phyloP scores from a whole-genome alignment of 2,329 filamentous ascomycete genomes.

The Cordyceps cateniannulata region DNA sequence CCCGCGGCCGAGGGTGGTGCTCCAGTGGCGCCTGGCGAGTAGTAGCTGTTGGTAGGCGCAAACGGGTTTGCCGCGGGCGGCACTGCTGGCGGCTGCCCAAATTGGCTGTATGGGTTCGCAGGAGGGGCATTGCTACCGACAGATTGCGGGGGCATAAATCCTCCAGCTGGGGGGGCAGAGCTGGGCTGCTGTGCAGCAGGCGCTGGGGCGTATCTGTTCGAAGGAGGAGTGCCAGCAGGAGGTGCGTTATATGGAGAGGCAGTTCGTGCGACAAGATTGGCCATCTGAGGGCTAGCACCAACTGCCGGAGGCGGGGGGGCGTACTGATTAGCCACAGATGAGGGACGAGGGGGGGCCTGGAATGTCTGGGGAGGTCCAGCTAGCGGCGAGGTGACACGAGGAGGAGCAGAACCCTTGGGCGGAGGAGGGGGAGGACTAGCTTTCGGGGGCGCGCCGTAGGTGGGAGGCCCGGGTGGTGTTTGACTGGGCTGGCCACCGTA shows the following conservation, averaged over 20 bases:
- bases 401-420: conserved; percentile 68
- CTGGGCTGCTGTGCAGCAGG: conserved; percentile 49
- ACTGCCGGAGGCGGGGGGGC: conserved; percentile 50
- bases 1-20: conserved; percentile 31
- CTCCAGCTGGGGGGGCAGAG: conserved; percentile 35
- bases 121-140: conserved; percentile 39
- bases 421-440: conserved; percentile 73
- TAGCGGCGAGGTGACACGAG: conserved; percentile 67
- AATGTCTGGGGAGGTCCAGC: conserved; percentile 47
- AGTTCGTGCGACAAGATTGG: conserved; percentile 62
- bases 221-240: conserved; percentile 60
- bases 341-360: conserved; percentile 53
- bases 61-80: conserved; percentile 27
- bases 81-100: conserved; percentile 19
- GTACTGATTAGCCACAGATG: conserved; percentile 49
- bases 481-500: conserved; percentile 61
- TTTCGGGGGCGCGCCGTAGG: conserved; percentile 55
- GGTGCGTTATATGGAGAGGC: conserved; percentile 83
- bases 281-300: conserved; percentile 44
- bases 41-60: conserved; percentile 47
- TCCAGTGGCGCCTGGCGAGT: conserved; percentile 30
- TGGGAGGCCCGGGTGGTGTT: conserved; percentile 46
- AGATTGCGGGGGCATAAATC: conserved; percentile 34
- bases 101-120: conserved; percentile 34
- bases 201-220: conserved; percentile 69